Evolutionary conservation across 2,329 filamentous ascomycete genomes (phyloP), one percentile per base, ranked within the genome.

Genomic region (Colletotrichum euphorbiae): DNA sequence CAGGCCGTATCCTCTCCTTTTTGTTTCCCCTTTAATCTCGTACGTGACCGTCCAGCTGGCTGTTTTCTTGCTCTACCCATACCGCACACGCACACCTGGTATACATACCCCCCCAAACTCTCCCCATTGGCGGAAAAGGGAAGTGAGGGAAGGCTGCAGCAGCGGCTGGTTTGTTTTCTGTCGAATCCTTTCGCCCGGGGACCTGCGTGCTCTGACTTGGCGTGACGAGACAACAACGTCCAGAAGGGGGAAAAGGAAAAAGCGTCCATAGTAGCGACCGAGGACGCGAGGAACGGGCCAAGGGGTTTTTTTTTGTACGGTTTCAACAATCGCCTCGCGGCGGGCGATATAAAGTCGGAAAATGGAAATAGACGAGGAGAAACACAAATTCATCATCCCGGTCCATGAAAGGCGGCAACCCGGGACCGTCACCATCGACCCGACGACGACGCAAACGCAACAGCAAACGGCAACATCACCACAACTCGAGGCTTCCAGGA

Each of bases 301-400:
- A n/a, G n/a, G 28, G 43, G 13, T 19, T 4, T 5, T n/a, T 28
- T 9, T 61, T 40, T 48, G 11, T 3, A 28, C 28, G 21, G 21
- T 24, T 24, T 31, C 15, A n/a, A 5, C 12, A 38, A 46, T 46
- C 48, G 15, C 61, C 21, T 5, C 3, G 21, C 21, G 21, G 54
- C 48, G 40, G 61, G 66, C 31, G 54, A 48, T 24, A 42, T 48
- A 28, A 8, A 54, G 50, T 31, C 51, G 36, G 36, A 54, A 54
- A 15, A 40, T 54, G 51, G 59, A 56, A 5, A 69, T 69, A 62
- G 67, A 69, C 12, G 67, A 69, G 45, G 67, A 69, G 50, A 67
- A 69, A 12, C 63, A 69, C 43, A 69, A 69, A 31, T 69, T 69
- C 45, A 69, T 69, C 15, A 69, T 68, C 42, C 67, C 67, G 21